Percentiles rank a stretch among this genome's conserved stretches.
phyloP scores from a whole-genome alignment of 495 filamentous ascomycete species.

The Jackrogersella multiformis region DNA sequence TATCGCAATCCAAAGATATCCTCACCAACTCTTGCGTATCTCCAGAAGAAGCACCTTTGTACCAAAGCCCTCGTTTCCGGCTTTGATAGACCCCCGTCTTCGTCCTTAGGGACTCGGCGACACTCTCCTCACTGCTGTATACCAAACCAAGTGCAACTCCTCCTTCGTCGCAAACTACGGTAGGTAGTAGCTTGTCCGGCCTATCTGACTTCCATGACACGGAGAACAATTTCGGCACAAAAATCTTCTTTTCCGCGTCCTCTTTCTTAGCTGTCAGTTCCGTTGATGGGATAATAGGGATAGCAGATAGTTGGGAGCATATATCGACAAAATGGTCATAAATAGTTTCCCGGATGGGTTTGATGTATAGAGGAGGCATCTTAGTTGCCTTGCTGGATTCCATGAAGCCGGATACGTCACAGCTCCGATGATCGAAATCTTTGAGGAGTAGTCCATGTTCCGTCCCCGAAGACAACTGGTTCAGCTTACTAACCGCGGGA shows the following conservation, averaged over 20 bases:
- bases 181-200: constrained; percentile 84
- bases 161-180: constrained; percentile 88
- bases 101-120: constrained; percentile 83
- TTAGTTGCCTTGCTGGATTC: constrained; percentile 58
- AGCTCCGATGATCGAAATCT: constrained; percentile 54
- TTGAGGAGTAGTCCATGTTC: constrained; percentile 56
- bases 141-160: constrained; percentile 87
- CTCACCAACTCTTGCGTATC: constrained; percentile 89
- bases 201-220: constrained; percentile 79
- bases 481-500: constrained; percentile 48
- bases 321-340: constrained; percentile 63
- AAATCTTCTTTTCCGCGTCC: constrained; percentile 64
- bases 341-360: constrained; percentile 54
- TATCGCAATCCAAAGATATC: constrained; percentile 89
- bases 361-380: constrained; percentile 57
- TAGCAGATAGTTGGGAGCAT: constrained; percentile 65
- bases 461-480: constrained; percentile 45
- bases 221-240: constrained; percentile 74
- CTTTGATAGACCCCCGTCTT: constrained; percentile 96
- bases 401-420: constrained; percentile 53
- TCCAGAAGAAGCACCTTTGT: constrained; percentile 93
- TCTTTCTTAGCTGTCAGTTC: constrained; percentile 71
- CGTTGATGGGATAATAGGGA: constrained; percentile 80
- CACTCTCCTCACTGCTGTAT: constrained; percentile 91
- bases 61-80: constrained; percentile 93